phyloP scores from a whole-genome alignment of 2,329 filamentous ascomycete species.

The Colletotrichum liriopes region DNA sequence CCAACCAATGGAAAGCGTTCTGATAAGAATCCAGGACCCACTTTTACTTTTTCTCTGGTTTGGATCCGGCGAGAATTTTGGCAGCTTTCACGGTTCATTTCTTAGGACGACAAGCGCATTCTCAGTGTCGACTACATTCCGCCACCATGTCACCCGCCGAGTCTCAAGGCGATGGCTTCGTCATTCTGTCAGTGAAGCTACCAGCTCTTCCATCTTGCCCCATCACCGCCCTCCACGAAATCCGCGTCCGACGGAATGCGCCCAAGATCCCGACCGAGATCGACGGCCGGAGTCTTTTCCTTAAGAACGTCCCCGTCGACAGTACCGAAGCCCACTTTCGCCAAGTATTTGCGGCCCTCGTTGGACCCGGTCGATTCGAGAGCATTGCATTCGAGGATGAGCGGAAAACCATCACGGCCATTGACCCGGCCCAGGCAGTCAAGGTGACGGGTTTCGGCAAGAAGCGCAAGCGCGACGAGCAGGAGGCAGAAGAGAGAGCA shows the following conservation, averaged over 20 bases:
- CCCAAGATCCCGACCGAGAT: slow-evolving; percentile 83
- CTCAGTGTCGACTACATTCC: slow-evolving; percentile 27
- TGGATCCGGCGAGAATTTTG: slow-evolving; percentile 30
- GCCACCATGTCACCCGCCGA: slow-evolving; percentile 46
- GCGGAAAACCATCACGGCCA: slow-evolving; percentile 57
- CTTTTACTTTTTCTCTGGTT: slow-evolving; percentile 17
- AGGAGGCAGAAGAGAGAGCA: slow-evolving; percentile 70
- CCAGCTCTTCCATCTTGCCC: slow-evolving; percentile 75
- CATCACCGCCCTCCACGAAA: slow-evolving; percentile 79
- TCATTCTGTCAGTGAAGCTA: slow-evolving; percentile 78
- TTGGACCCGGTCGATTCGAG: slow-evolving; percentile 86
- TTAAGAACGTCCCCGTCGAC: slow-evolving; percentile 92
- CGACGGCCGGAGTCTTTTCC: slow-evolving; percentile 85
- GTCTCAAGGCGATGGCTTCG: slow-evolving; percentile 70
- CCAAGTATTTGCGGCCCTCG: slow-evolving; percentile 79
- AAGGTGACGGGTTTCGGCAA: slow-evolving; percentile 60
- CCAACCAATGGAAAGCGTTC: not conserved
- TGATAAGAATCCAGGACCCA: slow-evolving; percentile 23
- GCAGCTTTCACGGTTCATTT: not conserved
- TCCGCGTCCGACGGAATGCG: slow-evolving; percentile 88
- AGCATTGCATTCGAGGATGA: slow-evolving; percentile 81
- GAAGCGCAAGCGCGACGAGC: slow-evolving; percentile 70
- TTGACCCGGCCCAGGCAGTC: slow-evolving; percentile 62
- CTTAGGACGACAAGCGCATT: slow-evolving; percentile 27
- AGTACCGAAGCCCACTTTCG: slow-evolving; percentile 85